Evolutionary conservation across 768 basidiomycete species (phyloP).

Genomic region (Mycena belliarum): DNA sequence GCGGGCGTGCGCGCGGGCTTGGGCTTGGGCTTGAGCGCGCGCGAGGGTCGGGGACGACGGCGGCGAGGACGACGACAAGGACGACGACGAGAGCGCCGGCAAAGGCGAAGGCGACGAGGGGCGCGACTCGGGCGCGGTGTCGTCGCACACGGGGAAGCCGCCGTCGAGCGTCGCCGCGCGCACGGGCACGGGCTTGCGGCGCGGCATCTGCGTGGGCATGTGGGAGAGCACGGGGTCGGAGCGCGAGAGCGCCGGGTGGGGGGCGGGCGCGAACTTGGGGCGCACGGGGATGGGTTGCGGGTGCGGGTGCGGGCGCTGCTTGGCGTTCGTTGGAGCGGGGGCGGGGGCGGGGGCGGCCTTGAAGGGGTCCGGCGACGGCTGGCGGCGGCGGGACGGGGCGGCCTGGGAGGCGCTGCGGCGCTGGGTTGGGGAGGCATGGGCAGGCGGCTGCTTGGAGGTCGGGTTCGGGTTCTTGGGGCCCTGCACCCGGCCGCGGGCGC

Average conservation of each 20-base stretch:
- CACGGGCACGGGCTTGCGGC: slow-evolving; percentile 28
- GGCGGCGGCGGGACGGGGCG: slow-evolving; percentile 46
- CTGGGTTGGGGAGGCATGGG: too few relatives aligned
- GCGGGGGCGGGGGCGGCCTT: slow-evolving; percentile 2
- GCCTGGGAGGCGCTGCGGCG: slow-evolving; percentile 29
- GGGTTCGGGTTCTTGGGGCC: slow-evolving; percentile 49
- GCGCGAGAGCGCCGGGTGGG: slow-evolving; percentile 37
- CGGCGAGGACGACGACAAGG: too few relatives aligned
- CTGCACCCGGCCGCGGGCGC: slow-evolving; percentile 32
- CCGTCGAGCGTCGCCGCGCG: slow-evolving; percentile 32
- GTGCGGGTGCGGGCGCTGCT: slow-evolving; percentile 41
- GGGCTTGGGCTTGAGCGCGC: slow-evolving; percentile 30
- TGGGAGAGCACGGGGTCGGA: slow-evolving; percentile 53
- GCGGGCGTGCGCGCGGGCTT: slow-evolving; percentile 24
- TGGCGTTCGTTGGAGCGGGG: slow-evolving; percentile 43
- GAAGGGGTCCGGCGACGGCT: slow-evolving; percentile 31
- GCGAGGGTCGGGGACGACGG: slow-evolving; percentile 32
- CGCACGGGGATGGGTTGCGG: slow-evolving; percentile 30
- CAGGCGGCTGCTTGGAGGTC: too few relatives aligned
- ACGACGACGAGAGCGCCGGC: too few relatives aligned
- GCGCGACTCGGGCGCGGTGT: slow-evolving; percentile 48
- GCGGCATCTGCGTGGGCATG: slow-evolving; percentile 36
- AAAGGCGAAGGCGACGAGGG: background rate
- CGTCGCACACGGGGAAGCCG: slow-evolving; percentile 71
- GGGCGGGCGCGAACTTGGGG: slow-evolving; percentile 4